Evolutionary conservation across 1,139 yeast species (phyloP).

Genomic region (Pichia sp.): DNA sequence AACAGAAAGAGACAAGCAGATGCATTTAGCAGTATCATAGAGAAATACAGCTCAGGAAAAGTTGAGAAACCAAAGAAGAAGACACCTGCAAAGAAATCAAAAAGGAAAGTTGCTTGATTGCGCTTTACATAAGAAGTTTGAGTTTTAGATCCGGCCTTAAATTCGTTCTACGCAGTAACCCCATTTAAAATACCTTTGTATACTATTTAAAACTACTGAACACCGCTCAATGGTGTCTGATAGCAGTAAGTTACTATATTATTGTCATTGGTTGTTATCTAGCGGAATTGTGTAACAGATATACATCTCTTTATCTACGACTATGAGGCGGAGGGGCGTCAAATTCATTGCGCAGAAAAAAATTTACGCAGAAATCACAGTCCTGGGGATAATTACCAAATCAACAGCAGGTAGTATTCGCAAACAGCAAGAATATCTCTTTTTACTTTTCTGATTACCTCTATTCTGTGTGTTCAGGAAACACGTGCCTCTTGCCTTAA

Average conservation of each 20-base stretch:
- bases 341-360: no score
- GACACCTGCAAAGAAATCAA: background rate
- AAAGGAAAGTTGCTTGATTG: background rate
- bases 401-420: background rate
- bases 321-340: background rate
- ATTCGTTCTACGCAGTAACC: no score
- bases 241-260: no score
- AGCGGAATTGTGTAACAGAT: background rate
- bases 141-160: background rate
- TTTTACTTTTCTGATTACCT: no score
- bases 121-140: background rate
- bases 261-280: background rate
- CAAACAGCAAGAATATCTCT: background rate
- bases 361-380: background rate
- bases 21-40: conserved; percentile 6
- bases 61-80: conserved; percentile 1
- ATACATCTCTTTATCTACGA: background rate
- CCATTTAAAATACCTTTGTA: no score
- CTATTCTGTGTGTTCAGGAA: no score
- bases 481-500: no score
- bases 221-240: no score
- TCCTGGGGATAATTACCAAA: background rate
- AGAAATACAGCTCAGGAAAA: conserved; percentile 2
- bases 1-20: conserved; percentile 5
- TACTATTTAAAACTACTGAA: no score